phyloP scores from a whole-genome alignment of 1,139 yeast species.

The Suhomyces bribrorum region DNA sequence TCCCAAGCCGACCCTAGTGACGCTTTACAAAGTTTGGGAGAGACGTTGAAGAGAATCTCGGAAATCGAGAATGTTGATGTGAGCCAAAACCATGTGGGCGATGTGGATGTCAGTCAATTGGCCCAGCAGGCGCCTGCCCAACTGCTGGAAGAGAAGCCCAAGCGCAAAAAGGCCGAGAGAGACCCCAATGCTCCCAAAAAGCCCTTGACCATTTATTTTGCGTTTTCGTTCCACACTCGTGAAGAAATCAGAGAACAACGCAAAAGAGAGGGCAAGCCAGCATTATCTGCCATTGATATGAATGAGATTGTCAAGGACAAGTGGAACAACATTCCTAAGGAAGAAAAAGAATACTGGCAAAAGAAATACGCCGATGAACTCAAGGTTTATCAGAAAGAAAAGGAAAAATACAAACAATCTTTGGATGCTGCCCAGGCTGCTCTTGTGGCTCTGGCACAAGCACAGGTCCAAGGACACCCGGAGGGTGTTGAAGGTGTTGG shows the following conservation, averaged over 20 bases:
- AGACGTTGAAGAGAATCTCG: slow-evolving; percentile 13
- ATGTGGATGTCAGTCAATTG: slow-evolving; percentile 17
- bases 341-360: slow-evolving; percentile 76
- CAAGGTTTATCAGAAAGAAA: slow-evolving; percentile 60
- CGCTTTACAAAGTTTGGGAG: slow-evolving; percentile 37
- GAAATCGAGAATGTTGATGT: slow-evolving; percentile 19
- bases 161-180: slow-evolving; percentile 53
- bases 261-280: slow-evolving; percentile 55
- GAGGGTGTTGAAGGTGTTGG: slow-evolving; percentile 6
- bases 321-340: slow-evolving; percentile 71
- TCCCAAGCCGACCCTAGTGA: slow-evolving; percentile 27
- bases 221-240: slow-evolving; percentile 68
- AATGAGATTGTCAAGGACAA: slow-evolving; percentile 74
- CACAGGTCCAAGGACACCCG: slow-evolving; percentile 2
- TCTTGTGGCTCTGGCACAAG: slow-evolving; percentile 14
- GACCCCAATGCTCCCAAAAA: slow-evolving; percentile 67
- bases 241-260: slow-evolving; percentile 67
- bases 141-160: slow-evolving; percentile 29
- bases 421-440: slow-evolving; percentile 29
- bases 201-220: slow-evolving; percentile 78
- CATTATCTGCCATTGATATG: slow-evolving; percentile 72
- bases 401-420: slow-evolving; percentile 60
- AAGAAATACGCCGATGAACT: slow-evolving; percentile 68
- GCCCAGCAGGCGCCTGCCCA: slow-evolving; percentile 13
- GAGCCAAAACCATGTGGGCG: slow-evolving; percentile 15